Conservation (phyloP, 2,329 filamentous ascomycete genomes). For the Dendrostoma leiphaemia region DNA sequence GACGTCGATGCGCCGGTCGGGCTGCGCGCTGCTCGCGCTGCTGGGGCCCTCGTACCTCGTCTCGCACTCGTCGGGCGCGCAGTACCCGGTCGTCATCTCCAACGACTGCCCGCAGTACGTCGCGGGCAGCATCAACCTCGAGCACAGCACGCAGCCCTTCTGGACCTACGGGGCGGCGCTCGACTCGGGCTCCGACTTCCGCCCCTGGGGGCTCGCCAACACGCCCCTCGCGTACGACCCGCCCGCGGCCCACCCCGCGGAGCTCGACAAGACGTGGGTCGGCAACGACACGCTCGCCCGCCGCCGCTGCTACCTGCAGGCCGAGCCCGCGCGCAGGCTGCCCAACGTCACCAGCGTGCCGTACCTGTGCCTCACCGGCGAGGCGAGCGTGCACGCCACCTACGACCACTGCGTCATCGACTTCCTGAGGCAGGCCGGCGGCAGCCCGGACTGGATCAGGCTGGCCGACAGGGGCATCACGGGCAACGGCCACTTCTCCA, state of each 20-base stretch:
- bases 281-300: conserved; percentile 22
- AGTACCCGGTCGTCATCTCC: conserved; percentile 27
- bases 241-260: conserved; percentile 22
- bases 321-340: conserved; percentile 34
- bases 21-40: conserved; percentile 24
- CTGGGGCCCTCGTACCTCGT: conserved; percentile 29
- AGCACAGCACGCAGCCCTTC: conserved; percentile 29
- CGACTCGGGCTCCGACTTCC: conserved; percentile 9
- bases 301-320: conserved; percentile 28
- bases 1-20: conserved; percentile 23
- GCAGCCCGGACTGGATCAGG: conserved; percentile 40
- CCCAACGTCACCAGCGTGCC: conserved; percentile 44
- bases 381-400: conserved; percentile 48
- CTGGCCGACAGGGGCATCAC: conserved; percentile 42
- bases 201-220: conserved; percentile 27
- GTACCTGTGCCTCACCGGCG: conserved; percentile 43
- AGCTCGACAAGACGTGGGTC: conserved; percentile 25
- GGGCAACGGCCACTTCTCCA: conserved; percentile 51
- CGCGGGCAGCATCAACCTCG: conserved; percentile 30
- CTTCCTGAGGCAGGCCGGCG: conserved; percentile 47
- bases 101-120: conserved; percentile 28
- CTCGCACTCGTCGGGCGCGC: conserved; percentile 24
- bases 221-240: conserved; percentile 29
- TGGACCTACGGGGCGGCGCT: conserved; percentile 22
- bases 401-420: conserved; percentile 54